Evolutionary conservation across 352 stramenopile genomes (phyloP).

Genomic region (Phytophthora fragariae): DNA sequence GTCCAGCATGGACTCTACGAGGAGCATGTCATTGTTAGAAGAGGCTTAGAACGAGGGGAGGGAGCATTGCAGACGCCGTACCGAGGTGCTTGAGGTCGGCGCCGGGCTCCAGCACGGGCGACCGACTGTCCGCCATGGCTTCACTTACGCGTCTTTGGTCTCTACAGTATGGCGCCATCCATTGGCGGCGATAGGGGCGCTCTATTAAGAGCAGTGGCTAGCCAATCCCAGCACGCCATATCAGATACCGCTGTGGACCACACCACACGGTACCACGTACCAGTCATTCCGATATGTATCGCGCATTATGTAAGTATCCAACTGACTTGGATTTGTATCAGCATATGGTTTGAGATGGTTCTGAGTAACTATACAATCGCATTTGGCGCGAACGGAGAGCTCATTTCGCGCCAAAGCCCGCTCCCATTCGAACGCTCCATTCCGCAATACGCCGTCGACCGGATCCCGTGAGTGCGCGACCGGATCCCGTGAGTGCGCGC

Average conservation of each 20-base stretch:
- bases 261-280: background rate
- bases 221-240: background rate
- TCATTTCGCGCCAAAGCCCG: slow-evolving; percentile 1
- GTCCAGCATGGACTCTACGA: slow-evolving; percentile 45
- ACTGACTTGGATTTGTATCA: background rate
- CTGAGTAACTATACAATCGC: background rate
- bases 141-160: background rate
- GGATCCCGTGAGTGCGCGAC: too few species aligned
- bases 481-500: too few species aligned
- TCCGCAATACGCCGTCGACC: slow-evolving; percentile 10
- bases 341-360: background rate
- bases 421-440: slow-evolving; percentile 3
- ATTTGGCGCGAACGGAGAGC: slow-evolving; percentile 22
- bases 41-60: background rate
- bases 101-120: slow-evolving; percentile 50
- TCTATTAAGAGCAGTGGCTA: background rate
- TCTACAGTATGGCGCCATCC: background rate
- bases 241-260: background rate
- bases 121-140: slow-evolving; percentile 51
- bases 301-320: background rate
- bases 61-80: slow-evolving; percentile 14
- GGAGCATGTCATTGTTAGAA: background rate
- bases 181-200: too few species aligned
- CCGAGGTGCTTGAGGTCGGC: slow-evolving; percentile 59
- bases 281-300: too few species aligned